Evolutionary conservation across 2,329 filamentous ascomycete genomes (phyloP).

Genomic region (Fusarium algeriense): DNA sequence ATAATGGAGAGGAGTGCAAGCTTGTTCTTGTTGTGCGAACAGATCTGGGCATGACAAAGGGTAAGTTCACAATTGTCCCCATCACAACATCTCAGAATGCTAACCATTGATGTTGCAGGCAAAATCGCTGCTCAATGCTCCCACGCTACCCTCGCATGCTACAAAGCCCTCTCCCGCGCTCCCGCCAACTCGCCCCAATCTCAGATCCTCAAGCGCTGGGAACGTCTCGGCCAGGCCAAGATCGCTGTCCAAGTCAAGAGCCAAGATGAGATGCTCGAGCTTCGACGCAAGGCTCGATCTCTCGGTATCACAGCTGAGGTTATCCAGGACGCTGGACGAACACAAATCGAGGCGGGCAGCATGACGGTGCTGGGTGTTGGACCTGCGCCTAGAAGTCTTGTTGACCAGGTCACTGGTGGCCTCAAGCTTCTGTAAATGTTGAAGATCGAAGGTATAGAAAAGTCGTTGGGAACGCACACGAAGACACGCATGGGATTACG

Average conservation of each 20-base stretch:
- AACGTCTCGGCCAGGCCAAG: constrained; percentile 88
- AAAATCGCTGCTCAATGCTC: constrained; percentile 97
- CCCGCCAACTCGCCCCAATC: constrained; percentile 66
- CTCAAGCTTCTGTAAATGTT: constrained; percentile 80
- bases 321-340: constrained; percentile 94
- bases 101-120: constrained; percentile 64
- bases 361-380: constrained; percentile 90
- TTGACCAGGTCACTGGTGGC: constrained; percentile 87
- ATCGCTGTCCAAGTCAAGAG: constrained; percentile 90
- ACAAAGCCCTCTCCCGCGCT: constrained; percentile 81
- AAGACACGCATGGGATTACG: constrained; percentile 14
- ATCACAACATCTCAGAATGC: neutral
- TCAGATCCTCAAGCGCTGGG: constrained; percentile 83
- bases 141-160: constrained; percentile 97
- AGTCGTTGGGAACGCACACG: neutral
- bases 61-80: constrained; percentile 60
- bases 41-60: constrained; percentile 97
- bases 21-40: constrained; percentile 91
- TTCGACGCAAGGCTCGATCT: constrained; percentile 83
- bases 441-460: neutral
- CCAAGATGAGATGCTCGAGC: constrained; percentile 81
- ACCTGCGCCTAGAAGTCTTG: constrained; percentile 84
- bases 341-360: constrained; percentile 94
- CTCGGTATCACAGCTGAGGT: constrained; percentile 89
- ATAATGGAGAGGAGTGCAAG: constrained; percentile 85